These are phyloP conservation scores for Phytophthora meadii DNA, from an alignment of 352 stramenopile genomes.

Conservation along the genomic window DNA sequence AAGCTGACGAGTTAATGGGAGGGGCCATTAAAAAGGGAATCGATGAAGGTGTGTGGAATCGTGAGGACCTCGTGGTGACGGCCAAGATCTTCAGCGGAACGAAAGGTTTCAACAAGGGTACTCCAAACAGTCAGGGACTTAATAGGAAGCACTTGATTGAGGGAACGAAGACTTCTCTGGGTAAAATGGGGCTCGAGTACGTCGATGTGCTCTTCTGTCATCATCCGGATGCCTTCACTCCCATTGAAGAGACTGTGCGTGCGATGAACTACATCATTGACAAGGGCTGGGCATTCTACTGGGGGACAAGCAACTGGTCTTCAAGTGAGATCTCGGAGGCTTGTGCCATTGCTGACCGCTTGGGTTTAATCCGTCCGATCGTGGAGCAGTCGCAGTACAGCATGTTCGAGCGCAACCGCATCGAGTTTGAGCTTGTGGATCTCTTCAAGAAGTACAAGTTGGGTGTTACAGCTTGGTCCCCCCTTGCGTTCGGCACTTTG, in stretches of 20 bases:
- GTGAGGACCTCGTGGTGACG: not conserved
- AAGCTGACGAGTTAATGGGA: not conserved
- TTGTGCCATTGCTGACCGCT: conserved; percentile 44
- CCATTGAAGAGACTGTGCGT: conserved; percentile 29
- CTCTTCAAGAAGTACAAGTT: not conserved
- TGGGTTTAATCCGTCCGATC: conserved; percentile 40
- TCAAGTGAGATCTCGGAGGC: conserved; percentile 54
- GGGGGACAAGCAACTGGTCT: conserved; percentile 47
- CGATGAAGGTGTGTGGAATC: not conserved
- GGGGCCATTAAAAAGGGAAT: not conserved
- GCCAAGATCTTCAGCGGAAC: not conserved
- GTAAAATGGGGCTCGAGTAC: conserved; percentile 49
- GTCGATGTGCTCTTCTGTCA: conserved; percentile 71
- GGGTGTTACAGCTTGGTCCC: conserved; percentile 48
- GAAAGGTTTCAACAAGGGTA: not conserved
- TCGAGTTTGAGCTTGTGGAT: conserved; percentile 56
- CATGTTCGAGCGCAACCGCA: conserved; percentile 50
- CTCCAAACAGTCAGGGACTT: not conserved
- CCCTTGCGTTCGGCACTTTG: conserved; percentile 53
- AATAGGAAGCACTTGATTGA: not conserved
- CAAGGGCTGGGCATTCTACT: conserved; percentile 58
- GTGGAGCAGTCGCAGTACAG: conserved; percentile 67
- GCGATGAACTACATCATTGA: conserved; percentile 68
- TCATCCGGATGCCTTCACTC: conserved; percentile 48
- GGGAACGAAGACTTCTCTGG: conserved; percentile 34